Evolutionary conservation across 768 basidiomycete species (phyloP).

Genomic region (Psilocybe subaeruginosa): DNA sequence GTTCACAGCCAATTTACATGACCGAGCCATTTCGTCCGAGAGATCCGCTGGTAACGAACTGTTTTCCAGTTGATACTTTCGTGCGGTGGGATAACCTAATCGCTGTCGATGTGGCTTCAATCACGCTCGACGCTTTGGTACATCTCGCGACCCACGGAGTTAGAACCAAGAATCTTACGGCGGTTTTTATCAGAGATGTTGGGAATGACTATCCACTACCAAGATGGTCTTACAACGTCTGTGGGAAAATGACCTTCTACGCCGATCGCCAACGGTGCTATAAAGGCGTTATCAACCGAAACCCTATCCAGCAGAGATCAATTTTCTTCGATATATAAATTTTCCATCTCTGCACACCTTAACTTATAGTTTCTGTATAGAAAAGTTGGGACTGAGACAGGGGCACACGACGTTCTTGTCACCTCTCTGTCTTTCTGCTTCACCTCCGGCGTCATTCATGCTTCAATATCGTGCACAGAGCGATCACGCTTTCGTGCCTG

Average conservation of each 20-base stretch:
- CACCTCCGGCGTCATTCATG: background rate
- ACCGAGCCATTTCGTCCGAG: background rate
- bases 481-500: too few species aligned
- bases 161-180: background rate
- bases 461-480: background rate
- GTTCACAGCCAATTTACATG: background rate
- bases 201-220: background rate
- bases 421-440: background rate
- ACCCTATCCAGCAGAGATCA: background rate
- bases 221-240: background rate
- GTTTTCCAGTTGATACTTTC: background rate
- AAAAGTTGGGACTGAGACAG: too few species aligned
- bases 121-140: background rate
- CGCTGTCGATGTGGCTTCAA: background rate
- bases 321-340: background rate
- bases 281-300: background rate
- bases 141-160: background rate
- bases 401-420: background rate
- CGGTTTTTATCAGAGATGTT: background rate
- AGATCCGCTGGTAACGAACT: background rate
- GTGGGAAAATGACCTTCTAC: background rate
- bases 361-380: too few species aligned
- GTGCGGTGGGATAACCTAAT: background rate
- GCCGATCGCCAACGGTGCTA: background rate
- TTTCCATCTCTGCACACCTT: background rate